A percentile compares a stretch with the other conserved stretches of the same genome.
These are phyloP conservation scores for Geotrichum restrictum DNA, from an alignment of 1,139 yeast genomes.

Conservation along the genomic window DNA sequence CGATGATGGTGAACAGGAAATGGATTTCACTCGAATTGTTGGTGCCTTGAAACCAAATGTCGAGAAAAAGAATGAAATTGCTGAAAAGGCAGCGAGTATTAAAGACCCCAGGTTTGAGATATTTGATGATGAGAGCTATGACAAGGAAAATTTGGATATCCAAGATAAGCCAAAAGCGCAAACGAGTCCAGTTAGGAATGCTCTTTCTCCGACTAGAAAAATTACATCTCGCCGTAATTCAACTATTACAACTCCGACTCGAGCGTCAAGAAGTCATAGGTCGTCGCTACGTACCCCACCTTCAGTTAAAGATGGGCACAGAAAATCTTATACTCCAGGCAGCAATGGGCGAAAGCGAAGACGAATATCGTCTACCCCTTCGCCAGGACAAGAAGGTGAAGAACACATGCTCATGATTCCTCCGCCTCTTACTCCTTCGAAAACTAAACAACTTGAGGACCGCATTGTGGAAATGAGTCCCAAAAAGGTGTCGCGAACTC, in stretches of 20 bases:
- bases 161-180: not conserved
- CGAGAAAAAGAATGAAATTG: conserved; percentile 6
- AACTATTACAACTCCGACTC: conserved; percentile 4
- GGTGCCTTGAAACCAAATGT: not conserved
- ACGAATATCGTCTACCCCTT: not conserved
- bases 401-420: not conserved
- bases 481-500: conserved; percentile 5
- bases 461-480: conserved; percentile 18
- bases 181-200: not conserved
- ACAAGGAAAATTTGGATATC: conserved; percentile 10
- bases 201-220: not conserved
- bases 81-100: conserved; percentile 18
- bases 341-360: conserved; percentile 14
- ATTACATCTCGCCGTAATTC: not conserved
- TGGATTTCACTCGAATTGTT: conserved; percentile 12
- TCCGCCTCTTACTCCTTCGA: conserved; percentile 18
- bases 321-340: conserved; percentile 1
- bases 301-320: not conserved
- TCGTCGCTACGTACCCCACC: conserved; percentile 9
- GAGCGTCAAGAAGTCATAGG: conserved; percentile 8
- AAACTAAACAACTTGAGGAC: conserved; percentile 10
- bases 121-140: not conserved
- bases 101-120: conserved; percentile 21
- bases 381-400: not conserved
- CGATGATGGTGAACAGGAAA: conserved; percentile 10